Evolutionary conservation across 768 basidiomycete genomes (phyloP).

Genomic region (Dentipellis fragilis): DNA sequence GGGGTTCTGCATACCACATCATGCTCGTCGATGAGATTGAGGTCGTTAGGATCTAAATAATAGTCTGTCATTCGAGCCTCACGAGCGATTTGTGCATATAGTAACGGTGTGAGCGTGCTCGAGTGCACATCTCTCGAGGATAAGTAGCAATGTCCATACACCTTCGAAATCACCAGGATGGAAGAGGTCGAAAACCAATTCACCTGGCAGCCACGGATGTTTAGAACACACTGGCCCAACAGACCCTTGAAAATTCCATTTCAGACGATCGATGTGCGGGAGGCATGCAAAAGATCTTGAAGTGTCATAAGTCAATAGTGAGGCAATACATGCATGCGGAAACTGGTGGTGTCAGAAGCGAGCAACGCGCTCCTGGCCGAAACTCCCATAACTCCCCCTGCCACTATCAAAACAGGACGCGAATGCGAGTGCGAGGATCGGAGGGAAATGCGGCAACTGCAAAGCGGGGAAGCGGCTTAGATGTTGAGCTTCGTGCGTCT

Average conservation of each 20-base stretch:
- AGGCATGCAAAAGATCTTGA: conserved; percentile 1
- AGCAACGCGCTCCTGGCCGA: neutral
- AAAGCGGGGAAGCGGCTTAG: conserved; percentile 28
- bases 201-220: neutral
- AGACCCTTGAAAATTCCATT: too few species aligned
- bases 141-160: too few species aligned
- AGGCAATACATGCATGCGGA: conserved; percentile 2
- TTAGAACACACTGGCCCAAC: neutral
- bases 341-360: neutral
- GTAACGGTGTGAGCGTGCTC: too few species aligned
- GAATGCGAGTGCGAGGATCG: neutral
- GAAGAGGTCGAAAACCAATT: too few species aligned
- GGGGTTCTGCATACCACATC: too few species aligned
- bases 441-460: neutral
- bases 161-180: too few species aligned
- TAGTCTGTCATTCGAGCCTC: too few species aligned
- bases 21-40: too few species aligned
- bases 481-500: conserved; percentile 98
- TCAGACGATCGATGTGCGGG: too few species aligned
- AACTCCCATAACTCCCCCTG: neutral
- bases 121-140: too few species aligned
- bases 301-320: conserved; percentile 1
- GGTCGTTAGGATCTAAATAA: too few species aligned
- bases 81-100: too few species aligned
- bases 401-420: neutral